A percentile compares a stretch with the other conserved stretches of the same genome.
These are phyloP conservation scores for Thelonectria blattea DNA, from an alignment of 2,329 filamentous ascomycete species.

Conservation along the genomic window DNA sequence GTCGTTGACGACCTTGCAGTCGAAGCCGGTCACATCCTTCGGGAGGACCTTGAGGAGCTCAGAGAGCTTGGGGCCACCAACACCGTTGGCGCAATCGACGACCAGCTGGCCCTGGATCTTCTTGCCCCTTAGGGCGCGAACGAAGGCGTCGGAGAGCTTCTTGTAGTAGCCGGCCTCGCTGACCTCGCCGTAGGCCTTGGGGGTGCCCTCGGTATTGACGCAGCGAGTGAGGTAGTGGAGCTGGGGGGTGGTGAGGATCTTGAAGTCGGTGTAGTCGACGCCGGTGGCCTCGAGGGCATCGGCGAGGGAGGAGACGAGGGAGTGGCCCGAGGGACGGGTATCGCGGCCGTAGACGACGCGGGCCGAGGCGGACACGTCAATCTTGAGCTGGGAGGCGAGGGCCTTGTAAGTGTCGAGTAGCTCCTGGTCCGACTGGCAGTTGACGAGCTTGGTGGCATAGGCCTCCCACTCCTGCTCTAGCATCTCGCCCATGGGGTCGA, in stretches of 20 bases:
- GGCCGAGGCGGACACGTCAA: constrained; percentile 72
- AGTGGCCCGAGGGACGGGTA: constrained; percentile 89
- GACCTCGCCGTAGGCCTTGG: constrained; percentile 84
- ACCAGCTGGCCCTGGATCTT: constrained; percentile 77
- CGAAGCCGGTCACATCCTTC: constrained; percentile 70
- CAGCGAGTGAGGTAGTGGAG: constrained; percentile 96
- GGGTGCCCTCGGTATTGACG: constrained; percentile 88
- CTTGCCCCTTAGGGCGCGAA: constrained; percentile 77
- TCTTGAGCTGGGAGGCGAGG: constrained; percentile 76
- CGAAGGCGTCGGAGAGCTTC: constrained; percentile 86
- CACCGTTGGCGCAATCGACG: constrained; percentile 96
- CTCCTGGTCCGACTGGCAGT: constrained; percentile 75
- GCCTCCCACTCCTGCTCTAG: constrained; percentile 93
- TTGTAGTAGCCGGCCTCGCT: constrained; percentile 94
- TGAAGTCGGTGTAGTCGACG: constrained; percentile 81
- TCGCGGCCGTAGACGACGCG: constrained; percentile 91
- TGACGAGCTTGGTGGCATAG: constrained; percentile 87
- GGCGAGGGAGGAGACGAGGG: constrained; percentile 78
- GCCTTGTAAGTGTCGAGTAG: constrained; percentile 78
- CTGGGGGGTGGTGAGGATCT: constrained; percentile 94
- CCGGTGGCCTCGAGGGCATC: constrained; percentile 79
- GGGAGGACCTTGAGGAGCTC: constrained; percentile 87
- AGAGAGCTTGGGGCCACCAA: constrained; percentile 87
- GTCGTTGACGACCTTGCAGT: constrained; percentile 90
- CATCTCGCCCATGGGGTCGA: constrained; percentile 98